These are phyloP conservation scores for Symbiodinium pilosum DNA, from an alignment of 73 alveolate species.

Conservation along the genomic window DNA sequence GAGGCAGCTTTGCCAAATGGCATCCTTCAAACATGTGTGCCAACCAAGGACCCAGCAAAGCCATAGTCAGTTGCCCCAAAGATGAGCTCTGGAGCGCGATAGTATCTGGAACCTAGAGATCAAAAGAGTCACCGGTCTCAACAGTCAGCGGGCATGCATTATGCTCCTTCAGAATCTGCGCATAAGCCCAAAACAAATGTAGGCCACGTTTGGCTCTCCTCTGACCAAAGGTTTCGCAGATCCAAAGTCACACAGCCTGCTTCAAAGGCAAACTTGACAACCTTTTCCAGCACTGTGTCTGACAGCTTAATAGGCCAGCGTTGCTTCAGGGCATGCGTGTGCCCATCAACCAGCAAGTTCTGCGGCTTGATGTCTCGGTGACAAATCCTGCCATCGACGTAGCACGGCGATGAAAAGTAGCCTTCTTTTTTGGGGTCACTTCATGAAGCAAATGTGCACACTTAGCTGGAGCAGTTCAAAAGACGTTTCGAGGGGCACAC, in stretches of 20 bases:
- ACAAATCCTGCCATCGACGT: conserved; percentile 92
- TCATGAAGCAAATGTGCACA: background rate
- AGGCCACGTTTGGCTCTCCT: conserved; percentile 99
- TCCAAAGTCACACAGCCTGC: conserved; percentile 98
- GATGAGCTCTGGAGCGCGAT: conserved; percentile 99
- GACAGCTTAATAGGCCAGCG: background rate
- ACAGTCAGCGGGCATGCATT: too few species aligned
- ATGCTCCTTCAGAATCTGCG: conserved; percentile 86
- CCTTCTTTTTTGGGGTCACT: too few species aligned
- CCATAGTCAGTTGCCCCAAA: conserved; percentile 98
- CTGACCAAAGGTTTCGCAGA: conserved; percentile 98
- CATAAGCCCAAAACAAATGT: conserved; percentile 96
- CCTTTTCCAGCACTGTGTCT: background rate
- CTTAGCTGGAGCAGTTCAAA: background rate
- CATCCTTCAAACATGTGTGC: background rate
- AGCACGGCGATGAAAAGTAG: too few species aligned
- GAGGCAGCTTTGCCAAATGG: too few species aligned
- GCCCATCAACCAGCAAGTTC: conserved; percentile 96
- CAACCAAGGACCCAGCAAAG: conserved; percentile 87
- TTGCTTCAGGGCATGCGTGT: conserved; percentile 95
- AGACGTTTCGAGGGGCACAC: too few species aligned
- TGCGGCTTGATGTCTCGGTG: conserved; percentile 98
- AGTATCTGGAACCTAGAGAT: conserved; percentile 96
- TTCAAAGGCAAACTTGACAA: background rate
- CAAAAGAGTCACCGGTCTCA: too few species aligned